phyloP scores from a whole-genome alignment of 148 eudicot genomes.

The Camellia granthamiana region DNA sequence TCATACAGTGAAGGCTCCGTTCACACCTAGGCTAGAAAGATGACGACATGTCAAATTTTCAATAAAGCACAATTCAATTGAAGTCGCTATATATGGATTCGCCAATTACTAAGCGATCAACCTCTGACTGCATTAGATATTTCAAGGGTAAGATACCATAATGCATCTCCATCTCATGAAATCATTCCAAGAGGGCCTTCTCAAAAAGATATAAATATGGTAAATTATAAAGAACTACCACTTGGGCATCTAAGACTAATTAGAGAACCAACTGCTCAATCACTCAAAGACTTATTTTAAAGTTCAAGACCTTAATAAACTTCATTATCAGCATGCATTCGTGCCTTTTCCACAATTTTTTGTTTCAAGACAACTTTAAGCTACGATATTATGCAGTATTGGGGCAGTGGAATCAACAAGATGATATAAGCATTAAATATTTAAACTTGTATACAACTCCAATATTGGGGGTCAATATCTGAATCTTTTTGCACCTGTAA shows the following conservation, averaged over 20 bases:
- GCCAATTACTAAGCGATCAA: neutral
- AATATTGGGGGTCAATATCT: constrained; percentile 89
- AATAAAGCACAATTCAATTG: neutral
- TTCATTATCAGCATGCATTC: no score
- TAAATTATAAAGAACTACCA: neutral
- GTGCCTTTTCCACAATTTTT: neutral
- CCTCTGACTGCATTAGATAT: neutral
- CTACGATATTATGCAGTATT: neutral
- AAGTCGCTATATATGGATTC: neutral
- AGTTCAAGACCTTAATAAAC: neutral
- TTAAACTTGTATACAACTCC: constrained; percentile 95
- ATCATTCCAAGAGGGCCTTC: neutral
- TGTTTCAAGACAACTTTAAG: neutral
- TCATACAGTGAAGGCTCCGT: neutral
- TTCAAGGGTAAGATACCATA: neutral
- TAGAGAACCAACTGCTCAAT: neutral
- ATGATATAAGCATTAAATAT: neutral
- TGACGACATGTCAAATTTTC: neutral
- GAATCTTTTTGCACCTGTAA: constrained; percentile 93
- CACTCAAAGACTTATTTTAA: neutral
- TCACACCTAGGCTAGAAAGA: neutral
- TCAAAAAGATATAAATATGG: neutral
- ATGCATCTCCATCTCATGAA: neutral
- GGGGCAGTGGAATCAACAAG: neutral
- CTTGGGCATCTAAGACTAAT: neutral